phyloP scores from a whole-genome alignment of 2,329 filamentous ascomycete species.

The Sporothrix protearum region DNA sequence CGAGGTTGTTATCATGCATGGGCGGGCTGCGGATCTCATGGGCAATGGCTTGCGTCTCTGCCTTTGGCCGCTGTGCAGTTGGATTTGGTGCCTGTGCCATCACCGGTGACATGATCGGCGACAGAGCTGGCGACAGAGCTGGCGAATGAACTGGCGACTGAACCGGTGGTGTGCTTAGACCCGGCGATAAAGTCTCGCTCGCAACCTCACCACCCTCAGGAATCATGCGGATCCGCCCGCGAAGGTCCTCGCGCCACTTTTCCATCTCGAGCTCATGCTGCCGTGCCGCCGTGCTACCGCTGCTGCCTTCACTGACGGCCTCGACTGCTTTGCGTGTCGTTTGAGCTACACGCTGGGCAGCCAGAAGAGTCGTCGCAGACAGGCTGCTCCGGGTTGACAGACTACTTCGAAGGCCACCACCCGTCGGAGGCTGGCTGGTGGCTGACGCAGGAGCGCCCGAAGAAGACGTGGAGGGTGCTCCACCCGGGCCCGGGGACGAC shows the following conservation, averaged over 20 bases:
- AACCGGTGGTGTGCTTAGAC: neutral
- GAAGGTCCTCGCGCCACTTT: conserved; percentile 37
- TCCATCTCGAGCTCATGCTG: conserved; percentile 36
- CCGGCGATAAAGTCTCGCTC: neutral
- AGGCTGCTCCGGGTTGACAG: conserved; percentile 8
- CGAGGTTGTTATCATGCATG: neutral
- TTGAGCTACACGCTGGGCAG: conserved; percentile 24
- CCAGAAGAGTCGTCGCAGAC: conserved; percentile 18
- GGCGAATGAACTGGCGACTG: neutral
- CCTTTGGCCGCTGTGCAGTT: neutral
- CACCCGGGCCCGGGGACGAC: neutral
- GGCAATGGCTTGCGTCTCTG: neutral
- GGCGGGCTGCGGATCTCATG: neutral
- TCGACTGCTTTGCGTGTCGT: conserved; percentile 23
- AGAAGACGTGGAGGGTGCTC: neutral
- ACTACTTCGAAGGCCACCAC: neutral
- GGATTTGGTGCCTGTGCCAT: no score
- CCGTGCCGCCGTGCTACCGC: conserved; percentile 22
- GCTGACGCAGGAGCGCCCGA: neutral
- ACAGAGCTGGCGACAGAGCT: neutral
- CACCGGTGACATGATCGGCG: neutral
- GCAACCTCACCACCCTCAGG: conserved; percentile 29
- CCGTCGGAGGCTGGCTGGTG: neutral
- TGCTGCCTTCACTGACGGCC: neutral
- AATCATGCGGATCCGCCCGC: conserved; percentile 39